Conservation (phyloP, 306 rosid species). For the Crotalaria pallida region DNA sequence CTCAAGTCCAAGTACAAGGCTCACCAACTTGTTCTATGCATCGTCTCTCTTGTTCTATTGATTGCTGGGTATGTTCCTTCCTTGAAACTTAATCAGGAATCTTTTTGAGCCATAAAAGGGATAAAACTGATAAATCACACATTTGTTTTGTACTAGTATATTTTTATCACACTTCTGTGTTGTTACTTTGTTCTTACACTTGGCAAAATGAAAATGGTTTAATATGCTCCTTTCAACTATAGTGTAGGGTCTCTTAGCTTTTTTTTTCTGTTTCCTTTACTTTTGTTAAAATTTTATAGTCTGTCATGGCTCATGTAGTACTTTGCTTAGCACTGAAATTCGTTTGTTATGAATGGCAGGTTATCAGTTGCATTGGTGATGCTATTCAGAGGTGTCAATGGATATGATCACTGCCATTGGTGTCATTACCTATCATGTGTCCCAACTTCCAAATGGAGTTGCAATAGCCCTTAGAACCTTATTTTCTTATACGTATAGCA, state of each 20-base stretch:
- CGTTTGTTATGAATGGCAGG: constrained; percentile 33
- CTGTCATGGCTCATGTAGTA: not conserved
- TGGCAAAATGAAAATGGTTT: not conserved
- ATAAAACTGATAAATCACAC: not conserved
- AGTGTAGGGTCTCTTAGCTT: not conserved
- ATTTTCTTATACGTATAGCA: constrained; percentile 14
- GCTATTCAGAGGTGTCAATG: constrained; percentile 60
- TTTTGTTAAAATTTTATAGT: not conserved
- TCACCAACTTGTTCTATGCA: constrained; percentile 65
- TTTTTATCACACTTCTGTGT: not conserved
- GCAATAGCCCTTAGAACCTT: constrained; percentile 15
- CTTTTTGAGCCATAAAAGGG: not conserved
- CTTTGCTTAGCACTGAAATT: not conserved
- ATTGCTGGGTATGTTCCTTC: constrained; percentile 50
- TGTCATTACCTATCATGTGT: constrained; percentile 68
- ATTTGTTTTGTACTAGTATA: not conserved
- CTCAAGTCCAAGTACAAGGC: constrained; percentile 58
- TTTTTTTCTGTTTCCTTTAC: not conserved
- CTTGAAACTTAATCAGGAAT: not conserved
- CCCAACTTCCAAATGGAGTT: constrained; percentile 66
- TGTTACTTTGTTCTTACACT: not conserved
- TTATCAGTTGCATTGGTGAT: constrained; percentile 49
- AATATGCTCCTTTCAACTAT: not conserved
- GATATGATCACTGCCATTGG: constrained; percentile 73
- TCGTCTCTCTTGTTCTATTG: constrained; percentile 49